phyloP scores from a whole-genome alignment of 371 early-diverging fungal genomes.

The Mucor saturninus region DNA sequence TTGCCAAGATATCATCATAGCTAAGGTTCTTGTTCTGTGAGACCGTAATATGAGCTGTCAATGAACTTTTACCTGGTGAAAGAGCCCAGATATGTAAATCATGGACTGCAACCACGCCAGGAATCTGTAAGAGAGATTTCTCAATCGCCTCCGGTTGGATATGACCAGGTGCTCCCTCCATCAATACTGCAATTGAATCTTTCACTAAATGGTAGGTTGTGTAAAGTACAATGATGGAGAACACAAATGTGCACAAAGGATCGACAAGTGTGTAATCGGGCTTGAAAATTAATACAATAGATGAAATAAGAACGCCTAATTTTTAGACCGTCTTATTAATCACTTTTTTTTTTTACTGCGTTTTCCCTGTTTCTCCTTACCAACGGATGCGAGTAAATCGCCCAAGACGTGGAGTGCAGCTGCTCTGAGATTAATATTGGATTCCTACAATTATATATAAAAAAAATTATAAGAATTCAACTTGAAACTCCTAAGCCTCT shows the following conservation, averaged over 20 bases:
- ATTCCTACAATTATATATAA: constrained; percentile 33
- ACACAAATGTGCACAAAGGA: constrained; percentile 84
- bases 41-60: constrained; percentile 47
- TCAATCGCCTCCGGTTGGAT: constrained; percentile 67
- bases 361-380: constrained; percentile 16
- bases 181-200: constrained; percentile 67
- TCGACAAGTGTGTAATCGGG: constrained; percentile 75
- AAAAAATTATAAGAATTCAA: background rate
- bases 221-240: constrained; percentile 76
- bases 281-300: constrained; percentile 69
- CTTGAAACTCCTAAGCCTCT: constrained; percentile 29
- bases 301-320: constrained; percentile 78
- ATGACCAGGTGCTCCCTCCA: constrained; percentile 73
- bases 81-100: constrained; percentile 77
- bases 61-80: constrained; percentile 65
- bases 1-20: constrained; percentile 56
- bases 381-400: constrained; percentile 84
- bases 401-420: constrained; percentile 83
- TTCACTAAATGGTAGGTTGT: constrained; percentile 71
- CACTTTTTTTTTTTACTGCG: background rate
- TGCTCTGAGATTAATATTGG: constrained; percentile 73
- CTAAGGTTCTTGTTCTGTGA: constrained; percentile 13
- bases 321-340: background rate
- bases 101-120: constrained; percentile 67
- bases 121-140: constrained; percentile 51